Evolutionary conservation across 345 rosid genomes (phyloP), one percentile per base, ranked within the genome.

Genomic region (Lepidium sativum): DNA sequence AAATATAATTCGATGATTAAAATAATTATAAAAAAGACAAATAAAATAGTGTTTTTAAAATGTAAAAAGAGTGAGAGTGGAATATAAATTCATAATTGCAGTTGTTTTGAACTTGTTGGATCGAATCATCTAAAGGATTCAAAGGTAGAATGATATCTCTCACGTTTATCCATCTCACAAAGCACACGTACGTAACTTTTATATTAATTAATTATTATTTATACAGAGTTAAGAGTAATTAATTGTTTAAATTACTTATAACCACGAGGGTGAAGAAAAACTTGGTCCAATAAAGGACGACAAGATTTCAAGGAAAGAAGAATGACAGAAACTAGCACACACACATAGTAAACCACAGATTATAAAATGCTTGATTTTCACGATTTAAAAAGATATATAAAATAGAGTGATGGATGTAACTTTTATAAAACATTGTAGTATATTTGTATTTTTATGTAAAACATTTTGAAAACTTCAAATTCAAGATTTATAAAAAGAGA

Each of bases 261-360:
- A 61, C 63, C 75, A 51, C 63, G 51, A 20, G 58, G 27, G 53
- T 61, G 53, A 20, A 43, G 53, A 60, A 54, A 70, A 70, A 53
- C 50, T 27, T 70, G 63, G 69, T 38, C 47, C 29, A 40, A 14
- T 47, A 71, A 71, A 63, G 69, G 12, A 54, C 64, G 69, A 71
- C 75, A 71, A 71, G 49, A 54, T 18, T 54, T 15, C 27, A 54
- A 54, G 23, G 42, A 70, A 70, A 29, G 23, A 70, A 37, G 51
- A 70, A 45, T 71, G 65, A 63, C 60, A 56, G 59, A 62, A 70
- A 32, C 45, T 23, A 64, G 49, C 75, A 56, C 65, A 56, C 75
- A 56, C 65, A 48, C 59, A 35, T 34, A 32, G 51, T 23, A 14
- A 60, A 42, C 63, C 32, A 21, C 59, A 39, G 51, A 40, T 23